Conservation (phyloP, 2,329 filamentous ascomycete species). For the Phialocephala subalpina region DNA sequence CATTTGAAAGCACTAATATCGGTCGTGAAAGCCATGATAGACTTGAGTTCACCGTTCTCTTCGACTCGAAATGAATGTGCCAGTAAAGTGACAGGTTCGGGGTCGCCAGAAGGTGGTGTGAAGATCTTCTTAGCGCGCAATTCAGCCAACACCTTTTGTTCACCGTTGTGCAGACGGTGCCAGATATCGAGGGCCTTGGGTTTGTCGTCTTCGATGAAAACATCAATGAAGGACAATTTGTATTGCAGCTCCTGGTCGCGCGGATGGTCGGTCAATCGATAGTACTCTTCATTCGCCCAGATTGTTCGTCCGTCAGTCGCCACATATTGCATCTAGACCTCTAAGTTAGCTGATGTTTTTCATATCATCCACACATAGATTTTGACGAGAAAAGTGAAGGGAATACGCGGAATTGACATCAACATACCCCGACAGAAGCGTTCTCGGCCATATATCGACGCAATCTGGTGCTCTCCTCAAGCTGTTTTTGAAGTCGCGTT, state of each 20-base stretch:
- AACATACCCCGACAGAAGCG: conserved; percentile 35
- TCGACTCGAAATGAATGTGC: conserved; percentile 34
- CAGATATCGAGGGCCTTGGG: conserved; percentile 30
- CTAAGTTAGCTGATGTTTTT: background rate
- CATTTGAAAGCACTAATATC: conserved; percentile 42
- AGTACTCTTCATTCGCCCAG: conserved; percentile 43
- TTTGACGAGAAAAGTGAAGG: background rate
- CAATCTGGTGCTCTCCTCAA: conserved; percentile 33
- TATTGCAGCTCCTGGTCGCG: conserved; percentile 27
- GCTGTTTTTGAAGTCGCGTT: conserved; percentile 31
- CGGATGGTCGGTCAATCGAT: conserved; percentile 33
- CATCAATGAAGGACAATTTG: conserved; percentile 35
- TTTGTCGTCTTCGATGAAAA: conserved; percentile 36
- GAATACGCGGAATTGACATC: background rate
- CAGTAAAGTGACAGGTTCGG: conserved; percentile 37
- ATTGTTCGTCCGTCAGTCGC: conserved; percentile 33
- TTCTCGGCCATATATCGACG: conserved; percentile 42
- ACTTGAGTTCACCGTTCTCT: conserved; percentile 35
- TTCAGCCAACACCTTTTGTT: conserved; percentile 33
- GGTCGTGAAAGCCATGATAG: conserved; percentile 40
- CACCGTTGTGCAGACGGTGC: conserved; percentile 32
- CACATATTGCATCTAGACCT: conserved; percentile 35
- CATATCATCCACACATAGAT: background rate
- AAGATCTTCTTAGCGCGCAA: conserved; percentile 39
- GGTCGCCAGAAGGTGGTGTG: conserved; percentile 37